These are phyloP conservation scores for Fusarium siculi DNA, from an alignment of 2,329 filamentous ascomycete species.

Conservation along the genomic window DNA sequence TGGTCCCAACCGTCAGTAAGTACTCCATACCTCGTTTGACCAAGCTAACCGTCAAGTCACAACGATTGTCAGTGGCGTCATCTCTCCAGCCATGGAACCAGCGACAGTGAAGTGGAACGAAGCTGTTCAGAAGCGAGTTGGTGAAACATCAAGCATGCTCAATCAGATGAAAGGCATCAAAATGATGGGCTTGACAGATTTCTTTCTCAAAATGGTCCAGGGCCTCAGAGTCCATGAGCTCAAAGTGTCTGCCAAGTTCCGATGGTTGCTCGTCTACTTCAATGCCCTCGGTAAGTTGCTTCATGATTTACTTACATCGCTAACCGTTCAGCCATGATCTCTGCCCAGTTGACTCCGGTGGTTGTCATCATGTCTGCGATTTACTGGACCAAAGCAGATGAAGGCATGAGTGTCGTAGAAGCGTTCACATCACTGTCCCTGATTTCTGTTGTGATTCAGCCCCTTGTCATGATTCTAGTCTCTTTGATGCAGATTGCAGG, in stretches of 20 bases:
- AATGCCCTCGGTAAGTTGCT: slow-evolving; percentile 43
- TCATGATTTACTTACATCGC: fast-evolving
- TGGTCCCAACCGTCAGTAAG: slow-evolving; percentile 45
- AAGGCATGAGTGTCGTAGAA: slow-evolving; percentile 46
- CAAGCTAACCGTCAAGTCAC: slow-evolving; percentile 24
- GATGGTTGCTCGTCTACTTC: slow-evolving; percentile 49
- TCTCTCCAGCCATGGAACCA: slow-evolving; percentile 46
- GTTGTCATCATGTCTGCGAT: slow-evolving; percentile 50
- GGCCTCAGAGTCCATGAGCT: slow-evolving; percentile 51
- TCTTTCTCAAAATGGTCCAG: slow-evolving; percentile 48
- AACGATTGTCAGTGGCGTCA: slow-evolving; percentile 28
- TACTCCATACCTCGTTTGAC: fast-evolving
- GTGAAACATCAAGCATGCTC: slow-evolving; percentile 53
- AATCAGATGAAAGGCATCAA: slow-evolving; percentile 57
- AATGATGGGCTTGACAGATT: slow-evolving; percentile 55
- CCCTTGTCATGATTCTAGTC: slow-evolving; percentile 48
- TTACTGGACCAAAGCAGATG: slow-evolving; percentile 46
- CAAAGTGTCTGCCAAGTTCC: slow-evolving; percentile 50
- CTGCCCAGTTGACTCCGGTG: slow-evolving; percentile 46
- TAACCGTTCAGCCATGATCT: slow-evolving; percentile 38
- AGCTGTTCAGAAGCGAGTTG: slow-evolving; percentile 54
- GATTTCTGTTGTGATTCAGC: slow-evolving; percentile 48
- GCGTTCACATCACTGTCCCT: slow-evolving; percentile 53
- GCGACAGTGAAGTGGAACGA: slow-evolving; percentile 52
- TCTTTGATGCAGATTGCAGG: slow-evolving; percentile 49